A percentile compares a stretch with the other conserved stretches of the same genome.
Evolutionary conservation across 495 filamentous ascomycete species (phyloP).

Genomic region (Podospora pseudopauciseta): DNA sequence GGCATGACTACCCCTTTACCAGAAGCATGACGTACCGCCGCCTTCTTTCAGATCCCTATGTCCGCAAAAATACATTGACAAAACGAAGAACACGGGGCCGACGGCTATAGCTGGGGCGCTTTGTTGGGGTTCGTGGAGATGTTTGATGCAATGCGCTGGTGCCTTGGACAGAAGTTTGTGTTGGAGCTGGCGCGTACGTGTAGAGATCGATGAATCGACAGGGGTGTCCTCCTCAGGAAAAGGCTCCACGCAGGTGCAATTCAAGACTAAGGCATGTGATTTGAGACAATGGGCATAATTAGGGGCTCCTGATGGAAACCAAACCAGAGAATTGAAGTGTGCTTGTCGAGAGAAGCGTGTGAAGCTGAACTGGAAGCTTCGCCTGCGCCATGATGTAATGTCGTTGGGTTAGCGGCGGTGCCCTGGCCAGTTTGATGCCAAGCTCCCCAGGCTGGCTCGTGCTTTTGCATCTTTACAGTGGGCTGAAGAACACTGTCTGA

Average conservation of each 20-base stretch:
- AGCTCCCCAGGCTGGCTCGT: background rate
- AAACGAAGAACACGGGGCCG: background rate
- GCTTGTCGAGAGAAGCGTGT: background rate
- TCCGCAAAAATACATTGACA: constrained; percentile 10
- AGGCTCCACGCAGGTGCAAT: background rate
- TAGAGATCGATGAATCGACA: background rate
- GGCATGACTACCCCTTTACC: constrained; percentile 36
- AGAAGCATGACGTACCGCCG: background rate
- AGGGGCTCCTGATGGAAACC: background rate
- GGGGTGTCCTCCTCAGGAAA: background rate
- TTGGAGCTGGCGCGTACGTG: background rate
- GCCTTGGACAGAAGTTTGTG: background rate
- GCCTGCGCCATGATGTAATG: constrained; percentile 6
- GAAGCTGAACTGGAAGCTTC: background rate
- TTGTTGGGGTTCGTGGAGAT: background rate
- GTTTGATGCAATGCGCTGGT: background rate
- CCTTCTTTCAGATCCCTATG: constrained; percentile 1
- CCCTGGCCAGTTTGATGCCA: constrained; percentile 2
- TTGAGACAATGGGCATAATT: background rate
- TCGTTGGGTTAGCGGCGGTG: background rate
- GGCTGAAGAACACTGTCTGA: background rate
- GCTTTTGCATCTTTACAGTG: background rate
- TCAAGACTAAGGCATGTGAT: no score
- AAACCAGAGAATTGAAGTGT: background rate
- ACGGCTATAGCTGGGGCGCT: background rate